Evolutionary conservation across 2,329 filamentous ascomycete species (phyloP), one percentile per base, ranked within the genome.

Genomic region (Monascus ruber): DNA sequence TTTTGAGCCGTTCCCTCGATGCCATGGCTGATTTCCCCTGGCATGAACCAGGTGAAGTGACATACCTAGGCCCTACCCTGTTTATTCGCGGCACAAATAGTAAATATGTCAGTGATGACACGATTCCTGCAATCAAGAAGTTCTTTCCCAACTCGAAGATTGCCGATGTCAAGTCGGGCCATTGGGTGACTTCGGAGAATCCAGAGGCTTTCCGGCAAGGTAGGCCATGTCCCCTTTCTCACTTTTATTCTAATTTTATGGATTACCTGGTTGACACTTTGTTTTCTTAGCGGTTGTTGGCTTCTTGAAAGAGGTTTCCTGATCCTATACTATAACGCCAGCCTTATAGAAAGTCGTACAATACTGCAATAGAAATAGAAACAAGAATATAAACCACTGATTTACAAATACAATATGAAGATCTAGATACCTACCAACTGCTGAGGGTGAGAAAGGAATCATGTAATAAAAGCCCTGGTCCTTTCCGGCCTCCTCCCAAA

Each of bases 21-120:
- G 71, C 84, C 47, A 76, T 96, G 67, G 86, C 84, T 1, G 85
- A 93, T 50, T 98, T 98, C 54, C 89, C 91, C 0, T 94, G 81
- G 66, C 81, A 75, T 48, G 72, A 86, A 51, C 80, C 87, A 0
- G 71, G 75, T n/a, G 63, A 72, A 46, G 65, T 69, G 28, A 72
- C 79, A 25, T 96, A 85, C 55, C 71, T 77, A 49, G 87, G 86
- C 45, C 84, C 80, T 1, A 81, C 86, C 9, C 69, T 96, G 24
- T 86, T 96, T 49, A 73, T 96, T 5, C 50, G 64, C 8, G 64
- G 64, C 4, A 65, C 62, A 1, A 60, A 51, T 38, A 65, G 62
- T 31, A 50, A 44, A 26, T 67, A 67, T 47, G 60, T 67, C 6
- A 52, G 54, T 9, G 60, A 65, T 35, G 56, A 63, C n/a, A 53